These are phyloP conservation scores for Clitoria ternatea DNA, from an alignment of 306 rosid genomes.

Conservation along the genomic window DNA sequence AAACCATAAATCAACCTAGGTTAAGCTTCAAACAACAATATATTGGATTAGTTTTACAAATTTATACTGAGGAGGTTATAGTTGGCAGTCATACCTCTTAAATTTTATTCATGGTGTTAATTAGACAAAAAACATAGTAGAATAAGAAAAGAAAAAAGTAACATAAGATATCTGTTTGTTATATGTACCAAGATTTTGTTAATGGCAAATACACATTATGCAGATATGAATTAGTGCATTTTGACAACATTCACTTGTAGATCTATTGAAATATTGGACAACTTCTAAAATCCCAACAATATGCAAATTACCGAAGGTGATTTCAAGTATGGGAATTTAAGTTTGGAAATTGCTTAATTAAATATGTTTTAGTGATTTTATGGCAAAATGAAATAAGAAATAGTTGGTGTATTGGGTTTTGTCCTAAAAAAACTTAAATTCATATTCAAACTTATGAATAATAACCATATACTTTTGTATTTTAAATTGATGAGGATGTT, in stretches of 20 bases:
- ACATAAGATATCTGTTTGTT: background rate
- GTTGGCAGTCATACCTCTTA: background rate
- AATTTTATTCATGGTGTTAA: background rate
- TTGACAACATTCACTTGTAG: background rate
- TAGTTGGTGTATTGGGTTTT: no score
- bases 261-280: background rate
- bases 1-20: constrained; percentile 1
- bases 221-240: background rate
- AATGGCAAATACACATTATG: background rate
- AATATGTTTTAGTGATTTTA: background rate
- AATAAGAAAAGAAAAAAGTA: no score
- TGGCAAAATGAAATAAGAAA: background rate
- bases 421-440: no score
- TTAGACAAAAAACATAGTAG: background rate
- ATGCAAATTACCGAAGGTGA: background rate
- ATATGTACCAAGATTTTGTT: background rate
- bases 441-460: no score
- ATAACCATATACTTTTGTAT: no score
- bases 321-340: background rate
- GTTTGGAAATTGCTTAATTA: background rate
- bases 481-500: no score
- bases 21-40: background rate
- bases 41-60: background rate
- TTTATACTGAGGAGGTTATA: background rate
- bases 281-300: background rate